Conservation (phyloP, 495 filamentous ascomycete genomes). For the Bacidia rubella region DNA sequence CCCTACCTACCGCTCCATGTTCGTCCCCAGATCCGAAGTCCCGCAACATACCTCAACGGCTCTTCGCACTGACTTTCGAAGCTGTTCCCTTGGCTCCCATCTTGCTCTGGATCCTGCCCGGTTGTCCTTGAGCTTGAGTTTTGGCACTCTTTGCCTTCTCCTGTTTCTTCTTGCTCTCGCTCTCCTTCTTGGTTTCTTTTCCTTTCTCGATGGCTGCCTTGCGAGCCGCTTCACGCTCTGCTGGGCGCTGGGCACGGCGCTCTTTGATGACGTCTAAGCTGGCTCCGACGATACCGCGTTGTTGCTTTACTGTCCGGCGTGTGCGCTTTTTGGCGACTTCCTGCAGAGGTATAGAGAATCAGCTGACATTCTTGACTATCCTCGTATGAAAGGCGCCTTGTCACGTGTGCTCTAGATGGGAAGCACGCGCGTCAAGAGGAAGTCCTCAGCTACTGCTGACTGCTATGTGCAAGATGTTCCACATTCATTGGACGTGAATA, state of each 20-base stretch:
- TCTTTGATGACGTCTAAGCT: conserved; percentile 99
- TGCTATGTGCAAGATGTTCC: too few relatives aligned
- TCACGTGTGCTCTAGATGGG: background rate
- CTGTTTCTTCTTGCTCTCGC: conserved; percentile 86
- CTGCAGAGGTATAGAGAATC: too few relatives aligned
- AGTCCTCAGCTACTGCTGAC: too few relatives aligned
- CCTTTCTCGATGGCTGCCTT: conserved; percentile 79
- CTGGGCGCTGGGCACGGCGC: conserved; percentile 81
- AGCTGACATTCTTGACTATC: background rate
- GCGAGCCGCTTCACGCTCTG: conserved; percentile 88
- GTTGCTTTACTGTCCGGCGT: conserved; percentile 93
- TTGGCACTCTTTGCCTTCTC: conserved; percentile 96
- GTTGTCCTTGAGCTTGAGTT: conserved; percentile 57
- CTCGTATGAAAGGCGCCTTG: background rate
- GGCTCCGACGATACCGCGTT: conserved; percentile 97
- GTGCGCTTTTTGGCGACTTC: conserved; percentile 99
- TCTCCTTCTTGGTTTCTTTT: conserved; percentile 92
- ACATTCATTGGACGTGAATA: too few relatives aligned
- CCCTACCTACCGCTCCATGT: background rate
- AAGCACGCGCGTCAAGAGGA: background rate
- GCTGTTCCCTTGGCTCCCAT: conserved; percentile 88
- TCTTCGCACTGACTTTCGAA: conserved; percentile 72
- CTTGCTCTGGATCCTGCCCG: conserved; percentile 75
- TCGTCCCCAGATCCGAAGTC: background rate
- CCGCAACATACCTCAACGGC: conserved; percentile 49